These are phyloP conservation scores for Cairneyella variabilis DNA, from an alignment of 495 filamentous ascomycete species.

Conservation along the genomic window DNA sequence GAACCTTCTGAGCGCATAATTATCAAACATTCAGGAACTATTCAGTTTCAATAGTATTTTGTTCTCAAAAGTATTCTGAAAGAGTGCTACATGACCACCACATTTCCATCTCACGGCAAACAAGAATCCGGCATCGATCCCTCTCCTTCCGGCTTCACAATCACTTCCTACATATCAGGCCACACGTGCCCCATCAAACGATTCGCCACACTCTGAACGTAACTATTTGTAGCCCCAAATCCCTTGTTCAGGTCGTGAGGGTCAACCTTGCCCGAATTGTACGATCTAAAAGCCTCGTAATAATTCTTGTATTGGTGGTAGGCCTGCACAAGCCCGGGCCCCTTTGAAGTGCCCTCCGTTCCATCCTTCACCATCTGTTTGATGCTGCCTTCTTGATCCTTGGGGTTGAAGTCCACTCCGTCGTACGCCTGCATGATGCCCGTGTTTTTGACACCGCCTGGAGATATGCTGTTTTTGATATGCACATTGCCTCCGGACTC, in stretches of 20 bases:
- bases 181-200: too few species aligned
- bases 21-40: too few species aligned
- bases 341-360: conserved; percentile 31
- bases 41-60: too few species aligned
- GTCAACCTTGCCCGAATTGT: conserved; percentile 35
- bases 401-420: conserved; percentile 25
- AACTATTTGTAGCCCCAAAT: conserved; percentile 29
- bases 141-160: too few species aligned
- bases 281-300: conserved; percentile 29
- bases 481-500: conserved; percentile 29
- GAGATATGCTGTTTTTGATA: conserved; percentile 1
- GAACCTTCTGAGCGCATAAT: too few species aligned
- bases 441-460: conserved; percentile 28
- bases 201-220: conserved; percentile 37
- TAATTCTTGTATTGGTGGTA: conserved; percentile 8
- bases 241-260: conserved; percentile 27
- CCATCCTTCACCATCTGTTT: conserved; percentile 36
- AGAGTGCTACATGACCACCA: too few species aligned
- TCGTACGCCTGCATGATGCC: conserved; percentile 36
- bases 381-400: conserved; percentile 27
- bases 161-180: too few species aligned
- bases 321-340: conserved; percentile 32
- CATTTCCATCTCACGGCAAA: too few species aligned
- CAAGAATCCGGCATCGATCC: too few species aligned
- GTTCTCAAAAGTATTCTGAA: too few species aligned